Conservation (phyloP, 2,329 filamentous ascomycete genomes). For the Lecanicillium sp. region DNA sequence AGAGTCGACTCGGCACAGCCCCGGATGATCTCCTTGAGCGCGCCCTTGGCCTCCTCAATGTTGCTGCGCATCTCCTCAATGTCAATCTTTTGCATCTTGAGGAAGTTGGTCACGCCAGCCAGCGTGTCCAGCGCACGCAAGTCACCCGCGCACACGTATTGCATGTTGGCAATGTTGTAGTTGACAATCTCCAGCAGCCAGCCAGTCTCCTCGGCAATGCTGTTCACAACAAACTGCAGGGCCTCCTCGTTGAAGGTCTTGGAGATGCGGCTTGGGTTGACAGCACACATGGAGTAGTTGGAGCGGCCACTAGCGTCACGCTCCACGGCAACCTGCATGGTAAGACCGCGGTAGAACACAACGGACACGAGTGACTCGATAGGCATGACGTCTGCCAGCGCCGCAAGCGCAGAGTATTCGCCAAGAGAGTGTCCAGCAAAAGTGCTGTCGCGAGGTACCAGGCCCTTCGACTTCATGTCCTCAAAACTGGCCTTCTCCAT, state of each 20-base stretch:
- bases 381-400: constrained; percentile 97
- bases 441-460: constrained; percentile 91
- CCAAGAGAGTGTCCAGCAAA: constrained; percentile 97
- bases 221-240: constrained; percentile 92
- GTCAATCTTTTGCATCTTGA: constrained; percentile 96
- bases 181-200: constrained; percentile 99
- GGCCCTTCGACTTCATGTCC: constrained; percentile 95
- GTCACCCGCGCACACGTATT: constrained; percentile 66
- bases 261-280: constrained; percentile 96
- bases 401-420: constrained; percentile 95
- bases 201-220: constrained; percentile 84
- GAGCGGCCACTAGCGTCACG: constrained; percentile 87
- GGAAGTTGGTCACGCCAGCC: constrained; percentile 81
- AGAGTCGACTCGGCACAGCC: constrained; percentile 82
- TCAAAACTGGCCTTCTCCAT: constrained; percentile 99
- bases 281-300: constrained; percentile 98
- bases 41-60: constrained; percentile 84
- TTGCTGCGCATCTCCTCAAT: constrained; percentile 88
- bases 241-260: constrained; percentile 99
- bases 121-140: constrained; percentile 64
- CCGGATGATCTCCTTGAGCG: constrained; percentile 84
- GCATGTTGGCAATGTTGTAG: constrained; percentile 75
- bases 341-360: constrained; percentile 97
- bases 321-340: constrained; percentile 98
- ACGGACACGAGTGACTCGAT: constrained; percentile 97